Conservation (phyloP, 164 flowering plant genomes). For the Magnolia changhungtana region DNA sequence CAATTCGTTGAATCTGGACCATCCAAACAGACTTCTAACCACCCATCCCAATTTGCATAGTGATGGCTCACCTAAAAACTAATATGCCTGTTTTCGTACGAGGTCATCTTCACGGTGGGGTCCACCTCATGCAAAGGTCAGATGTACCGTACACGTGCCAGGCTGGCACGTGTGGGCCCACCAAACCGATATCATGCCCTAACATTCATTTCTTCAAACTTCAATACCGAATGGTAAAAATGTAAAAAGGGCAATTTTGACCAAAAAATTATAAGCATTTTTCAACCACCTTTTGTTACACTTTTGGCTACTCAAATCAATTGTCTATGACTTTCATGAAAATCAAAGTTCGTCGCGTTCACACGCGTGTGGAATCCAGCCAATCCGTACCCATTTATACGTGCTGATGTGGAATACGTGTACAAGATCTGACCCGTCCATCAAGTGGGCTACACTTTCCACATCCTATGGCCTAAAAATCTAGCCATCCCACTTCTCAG, state of each 20-base stretch:
- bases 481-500: not conserved
- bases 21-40: too few species aligned
- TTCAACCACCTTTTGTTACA: not conserved
- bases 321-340: not conserved
- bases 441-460: not conserved
- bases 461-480: not conserved
- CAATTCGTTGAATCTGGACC: too few species aligned
- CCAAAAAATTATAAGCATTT: not conserved
- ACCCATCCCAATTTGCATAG: too few species aligned
- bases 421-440: not conserved
- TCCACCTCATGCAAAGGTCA: too few species aligned
- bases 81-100: too few species aligned
- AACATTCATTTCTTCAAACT: too few species aligned
- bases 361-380: not conserved
- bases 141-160: too few species aligned
- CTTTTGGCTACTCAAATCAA: not conserved
- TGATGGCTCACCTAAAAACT: too few species aligned
- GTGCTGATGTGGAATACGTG: not conserved
- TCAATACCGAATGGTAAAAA: not conserved
- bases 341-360: not conserved
- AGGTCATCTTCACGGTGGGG: too few species aligned
- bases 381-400: not conserved
- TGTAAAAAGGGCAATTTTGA: constrained; percentile 1
- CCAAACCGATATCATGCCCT: too few species aligned
- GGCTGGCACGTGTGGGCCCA: too few species aligned